phyloP scores from a whole-genome alignment of 2,329 filamentous ascomycete genomes.

The Pseudogymnoascus sp. region DNA sequence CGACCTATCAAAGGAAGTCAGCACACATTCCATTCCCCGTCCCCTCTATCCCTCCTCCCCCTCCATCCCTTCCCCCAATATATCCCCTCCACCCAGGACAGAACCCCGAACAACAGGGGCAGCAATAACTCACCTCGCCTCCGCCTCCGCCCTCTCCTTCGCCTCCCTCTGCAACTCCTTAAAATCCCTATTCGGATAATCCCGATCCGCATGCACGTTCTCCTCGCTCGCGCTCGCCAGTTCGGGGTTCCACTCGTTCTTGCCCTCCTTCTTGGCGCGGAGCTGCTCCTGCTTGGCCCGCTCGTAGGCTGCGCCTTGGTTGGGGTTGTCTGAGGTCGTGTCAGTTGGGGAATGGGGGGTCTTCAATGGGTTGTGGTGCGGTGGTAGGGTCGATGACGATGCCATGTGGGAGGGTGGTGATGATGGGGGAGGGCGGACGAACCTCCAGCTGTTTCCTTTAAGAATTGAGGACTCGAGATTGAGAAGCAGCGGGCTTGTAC shows the following conservation, averaged over 20 bases:
- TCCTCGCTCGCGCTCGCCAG: slow-evolving; percentile 75
- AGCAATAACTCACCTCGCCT: slow-evolving; percentile 36
- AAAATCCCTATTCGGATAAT: slow-evolving; percentile 25
- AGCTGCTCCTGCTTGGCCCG: slow-evolving; percentile 55
- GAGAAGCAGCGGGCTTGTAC: slow-evolving; percentile 15
- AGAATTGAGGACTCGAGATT: slow-evolving; percentile 14
- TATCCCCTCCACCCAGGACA: background rate
- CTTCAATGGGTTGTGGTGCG: background rate
- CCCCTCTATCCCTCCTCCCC: background rate
- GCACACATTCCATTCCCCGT: background rate
- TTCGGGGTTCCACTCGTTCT: slow-evolving; percentile 68
- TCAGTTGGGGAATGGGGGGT: background rate
- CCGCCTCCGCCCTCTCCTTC: slow-evolving; percentile 32
- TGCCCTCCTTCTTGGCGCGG: slow-evolving; percentile 60
- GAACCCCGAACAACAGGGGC: too few relatives aligned
- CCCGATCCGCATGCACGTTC: slow-evolving; percentile 40
- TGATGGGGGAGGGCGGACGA: slow-evolving; percentile 15
- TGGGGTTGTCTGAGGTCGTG: slow-evolving; percentile 17
- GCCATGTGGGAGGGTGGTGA: background rate
- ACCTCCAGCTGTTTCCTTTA: slow-evolving; percentile 28
- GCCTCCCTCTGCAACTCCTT: slow-evolving; percentile 48
- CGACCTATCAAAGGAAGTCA: background rate
- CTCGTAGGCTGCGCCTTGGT: slow-evolving; percentile 38
- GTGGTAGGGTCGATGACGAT: background rate
- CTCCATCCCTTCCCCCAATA: background rate